Evolutionary conservation across 371 early-diverging fungal species (phyloP).

Genomic region (Blakeslea trispora): DNA sequence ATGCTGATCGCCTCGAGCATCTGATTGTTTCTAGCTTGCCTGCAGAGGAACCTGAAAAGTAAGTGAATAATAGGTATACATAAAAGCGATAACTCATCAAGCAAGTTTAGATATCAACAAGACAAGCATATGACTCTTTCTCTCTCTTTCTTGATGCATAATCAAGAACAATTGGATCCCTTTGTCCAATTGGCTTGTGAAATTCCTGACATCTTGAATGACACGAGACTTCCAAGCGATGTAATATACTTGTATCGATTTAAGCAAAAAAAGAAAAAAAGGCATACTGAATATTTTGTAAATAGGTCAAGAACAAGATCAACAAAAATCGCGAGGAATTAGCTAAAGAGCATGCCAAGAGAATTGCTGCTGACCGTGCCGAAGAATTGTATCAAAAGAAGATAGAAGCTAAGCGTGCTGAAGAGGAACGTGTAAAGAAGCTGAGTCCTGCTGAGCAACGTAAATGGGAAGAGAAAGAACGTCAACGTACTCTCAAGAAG

Average conservation of each 20-base stretch:
- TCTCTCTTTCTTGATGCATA: slow-evolving; percentile 30
- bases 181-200: slow-evolving; percentile 40
- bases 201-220: slow-evolving; percentile 33
- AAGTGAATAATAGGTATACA: slow-evolving; percentile 1
- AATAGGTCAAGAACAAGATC: slow-evolving; percentile 34
- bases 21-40: slow-evolving; percentile 49
- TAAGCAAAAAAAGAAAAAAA: not conserved
- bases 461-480: slow-evolving; percentile 78
- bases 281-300: not conserved
- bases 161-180: slow-evolving; percentile 23
- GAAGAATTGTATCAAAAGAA: slow-evolving; percentile 52
- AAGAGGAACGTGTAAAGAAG: slow-evolving; percentile 67
- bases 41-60: slow-evolving; percentile 48
- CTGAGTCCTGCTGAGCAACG: slow-evolving; percentile 68
- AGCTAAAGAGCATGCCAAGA: slow-evolving; percentile 52
- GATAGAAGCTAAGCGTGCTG: slow-evolving; percentile 69
- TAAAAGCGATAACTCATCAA: not conserved
- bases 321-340: slow-evolving; percentile 50
- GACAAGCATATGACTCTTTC: slow-evolving; percentile 16
- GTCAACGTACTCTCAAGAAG: slow-evolving; percentile 63
- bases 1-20: slow-evolving; percentile 36
- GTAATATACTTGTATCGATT: slow-evolving; percentile 10
- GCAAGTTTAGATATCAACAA: slow-evolving; percentile 9
- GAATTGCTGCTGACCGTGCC: slow-evolving; percentile 49
- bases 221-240: slow-evolving; percentile 28